Percentiles rank a stretch among this genome's conserved stretches.
phyloP scores from a whole-genome alignment of 768 basidiomycete genomes.

The Mycena galericulata region DNA sequence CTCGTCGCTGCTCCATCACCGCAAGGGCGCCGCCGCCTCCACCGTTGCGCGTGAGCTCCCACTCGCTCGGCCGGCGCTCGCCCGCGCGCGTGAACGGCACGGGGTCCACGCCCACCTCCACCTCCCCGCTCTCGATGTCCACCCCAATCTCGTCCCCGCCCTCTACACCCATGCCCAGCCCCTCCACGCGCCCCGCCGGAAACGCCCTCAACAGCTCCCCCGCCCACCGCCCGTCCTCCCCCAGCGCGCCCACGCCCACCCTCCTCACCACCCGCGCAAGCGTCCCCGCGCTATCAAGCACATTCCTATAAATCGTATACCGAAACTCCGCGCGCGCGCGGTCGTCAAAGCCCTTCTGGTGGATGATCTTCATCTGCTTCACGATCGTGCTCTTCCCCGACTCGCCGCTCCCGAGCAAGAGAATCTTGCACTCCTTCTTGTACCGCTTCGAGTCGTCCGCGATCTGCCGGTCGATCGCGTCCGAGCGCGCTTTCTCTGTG shows the following conservation, averaged over 20 bases:
- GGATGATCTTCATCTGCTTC: conserved; percentile 82
- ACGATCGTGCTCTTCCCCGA: conserved; percentile 25
- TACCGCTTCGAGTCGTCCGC: conserved; percentile 11
- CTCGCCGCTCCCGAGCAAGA: conserved; percentile 25
- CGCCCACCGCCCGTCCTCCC: conserved; percentile 24
- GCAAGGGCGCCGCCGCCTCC: too few relatives aligned
- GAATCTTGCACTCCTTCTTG: conserved; percentile 29
- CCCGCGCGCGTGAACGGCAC: conserved; percentile 4
- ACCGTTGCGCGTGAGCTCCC: too few relatives aligned
- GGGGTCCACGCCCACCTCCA: conserved; percentile 27
- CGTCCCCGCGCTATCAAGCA: conserved; percentile 80
- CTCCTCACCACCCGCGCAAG: conserved; percentile 77
- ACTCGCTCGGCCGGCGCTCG: too few relatives aligned
- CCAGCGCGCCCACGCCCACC: conserved; percentile 69
- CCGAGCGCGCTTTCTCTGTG: conserved; percentile 19
- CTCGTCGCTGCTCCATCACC: too few relatives aligned
- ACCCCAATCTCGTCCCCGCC: neutral
- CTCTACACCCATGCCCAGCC: neutral
- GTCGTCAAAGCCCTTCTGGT: conserved; percentile 76
- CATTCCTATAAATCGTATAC: conserved; percentile 71
- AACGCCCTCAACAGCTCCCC: conserved; percentile 18
- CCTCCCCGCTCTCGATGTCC: neutral
- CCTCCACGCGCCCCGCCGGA: neutral
- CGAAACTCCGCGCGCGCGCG: conserved; percentile 73
- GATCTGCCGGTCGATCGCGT: conserved; percentile 30